Base-by-base conservation (phyloP, 1,284 basidiomycete species). In the Microbotryum silenes-acaulis region DNA sequence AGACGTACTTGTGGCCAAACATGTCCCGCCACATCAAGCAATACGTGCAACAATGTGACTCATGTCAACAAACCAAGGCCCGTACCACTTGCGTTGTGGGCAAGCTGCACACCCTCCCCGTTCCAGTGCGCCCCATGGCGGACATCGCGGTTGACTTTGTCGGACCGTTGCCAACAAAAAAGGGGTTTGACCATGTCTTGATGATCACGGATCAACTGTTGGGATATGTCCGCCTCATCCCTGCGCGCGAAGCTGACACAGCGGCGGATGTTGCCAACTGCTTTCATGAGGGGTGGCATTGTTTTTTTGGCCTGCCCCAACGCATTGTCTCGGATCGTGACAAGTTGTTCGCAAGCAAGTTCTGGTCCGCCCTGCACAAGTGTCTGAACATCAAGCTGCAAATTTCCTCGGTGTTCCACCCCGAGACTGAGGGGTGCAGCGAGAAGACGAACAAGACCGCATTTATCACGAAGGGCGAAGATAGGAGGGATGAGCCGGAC, bases 1-100 rank as follows among this genome's bases (percentile, higher is more conserved):
- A 65, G 5, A 71, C 72, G 0, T 80, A 74, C 54, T 79, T 78
- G 64, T 80, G 78, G 79, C 78, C 76, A 0, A 66, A 72, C 21
- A 79, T 80, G 77, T n/a, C 9, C 0, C n/a, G 23, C 6, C n/a
- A 48, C 4, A 37, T 54, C 6, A 10, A 14, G 14, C 9, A n/a
- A 20, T 58, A 62, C 45, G 51, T 57, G 6, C 20, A 29, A 2
- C 51, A 47, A 2, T 31, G 67, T 47, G 54, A 56, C 6, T 49
- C 52, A 4, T 67, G 66, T 50, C 66, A 67, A 31, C 25, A 53
- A 23, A 48, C 53, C 20, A 65, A 67, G 56, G n/a, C 63, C 1
- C 10, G 51, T 1, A 67, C 60, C 16, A 60, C 60, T 21, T 45
- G 20, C 21, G 16, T n/a, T 0, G 27, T 51, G 0, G 61, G 66